Evolutionary conservation across 2,329 filamentous ascomycete genomes (phyloP).

Genomic region (Fusarium bactridioides): DNA sequence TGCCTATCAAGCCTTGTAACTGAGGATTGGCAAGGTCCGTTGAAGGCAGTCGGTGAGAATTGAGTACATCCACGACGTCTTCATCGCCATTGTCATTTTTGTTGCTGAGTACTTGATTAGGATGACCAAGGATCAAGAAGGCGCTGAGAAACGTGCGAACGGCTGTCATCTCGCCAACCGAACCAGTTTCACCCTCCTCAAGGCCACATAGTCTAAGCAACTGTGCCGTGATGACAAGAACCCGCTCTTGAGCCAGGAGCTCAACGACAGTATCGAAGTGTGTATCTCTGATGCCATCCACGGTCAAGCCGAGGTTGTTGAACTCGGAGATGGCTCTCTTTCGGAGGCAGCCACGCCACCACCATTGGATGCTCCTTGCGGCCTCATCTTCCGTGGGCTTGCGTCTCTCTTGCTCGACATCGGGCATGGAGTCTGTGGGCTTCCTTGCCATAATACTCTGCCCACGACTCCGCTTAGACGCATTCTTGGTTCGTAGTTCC

Average conservation of each 20-base stretch:
- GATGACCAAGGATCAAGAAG: conserved; percentile 81
- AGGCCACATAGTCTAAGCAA: conserved; percentile 75
- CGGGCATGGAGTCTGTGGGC: conserved; percentile 56
- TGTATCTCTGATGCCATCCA: conserved; percentile 73
- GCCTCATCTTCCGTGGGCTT: conserved; percentile 67
- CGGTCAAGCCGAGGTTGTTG: conserved; percentile 69
- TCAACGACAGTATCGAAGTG: conserved; percentile 78
- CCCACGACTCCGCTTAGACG: conserved; percentile 60
- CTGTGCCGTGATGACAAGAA: conserved; percentile 70
- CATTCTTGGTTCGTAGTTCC: conserved; percentile 65
- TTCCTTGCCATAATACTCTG: conserved; percentile 62
- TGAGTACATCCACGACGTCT: conserved; percentile 56
- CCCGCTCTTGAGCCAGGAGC: conserved; percentile 71
- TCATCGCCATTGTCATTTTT: conserved; percentile 69
- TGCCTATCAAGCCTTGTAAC: conserved; percentile 75
- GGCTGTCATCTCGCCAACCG: conserved; percentile 72
- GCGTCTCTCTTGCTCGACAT: conserved; percentile 56
- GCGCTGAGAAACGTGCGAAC: conserved; percentile 81
- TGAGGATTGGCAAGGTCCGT: conserved; percentile 67
- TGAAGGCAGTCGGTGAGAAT: conserved; percentile 46
- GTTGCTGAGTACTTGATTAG: conserved; percentile 78
- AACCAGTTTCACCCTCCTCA: conserved; percentile 68
- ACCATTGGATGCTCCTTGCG: conserved; percentile 71
- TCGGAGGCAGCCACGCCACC: conserved; percentile 70
- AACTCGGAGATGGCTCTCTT: conserved; percentile 71